A percentile compares a stretch with the other conserved stretches of the same genome.
phyloP scores from a whole-genome alignment of 495 filamentous ascomycete species.

The Penicillium chermesinum region DNA sequence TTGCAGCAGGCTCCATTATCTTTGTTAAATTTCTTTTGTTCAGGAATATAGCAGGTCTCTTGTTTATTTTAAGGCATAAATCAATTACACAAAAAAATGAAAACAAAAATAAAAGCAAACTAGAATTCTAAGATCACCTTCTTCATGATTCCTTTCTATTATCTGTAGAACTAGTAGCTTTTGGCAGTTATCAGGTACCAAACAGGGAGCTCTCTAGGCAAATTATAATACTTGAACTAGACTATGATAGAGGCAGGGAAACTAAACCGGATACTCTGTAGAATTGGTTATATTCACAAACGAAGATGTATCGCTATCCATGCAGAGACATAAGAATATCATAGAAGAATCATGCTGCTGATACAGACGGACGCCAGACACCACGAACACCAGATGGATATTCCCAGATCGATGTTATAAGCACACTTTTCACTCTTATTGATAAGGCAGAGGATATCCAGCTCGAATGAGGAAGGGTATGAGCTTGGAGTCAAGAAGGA shows the following conservation, averaged over 20 bases:
- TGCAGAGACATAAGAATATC: constrained; percentile 30
- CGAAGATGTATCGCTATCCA: constrained; percentile 29
- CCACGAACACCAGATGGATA: constrained; percentile 30
- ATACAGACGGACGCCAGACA: constrained; percentile 30
- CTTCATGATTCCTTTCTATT: no score
- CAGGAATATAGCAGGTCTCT: constrained; percentile 23
- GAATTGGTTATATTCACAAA: constrained; percentile 32
- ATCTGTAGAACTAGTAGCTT: no score
- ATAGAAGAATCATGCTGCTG: constrained; percentile 21
- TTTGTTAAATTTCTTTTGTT: constrained; percentile 12
- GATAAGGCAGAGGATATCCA: constrained; percentile 16
- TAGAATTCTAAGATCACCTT: no score
- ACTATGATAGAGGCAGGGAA: no score
- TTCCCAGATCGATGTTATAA: constrained; percentile 28
- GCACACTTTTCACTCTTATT: constrained; percentile 27
- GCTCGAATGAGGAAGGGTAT: constrained; percentile 14
- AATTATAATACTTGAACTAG: no score
- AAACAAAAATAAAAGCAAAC: neutral
- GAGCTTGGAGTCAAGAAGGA: constrained; percentile 13
- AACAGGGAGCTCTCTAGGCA: no score
- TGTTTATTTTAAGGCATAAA: constrained; percentile 10
- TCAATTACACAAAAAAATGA: constrained; percentile 7
- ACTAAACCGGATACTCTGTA: no score
- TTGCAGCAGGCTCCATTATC: neutral
- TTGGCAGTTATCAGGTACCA: no score